phyloP scores from a whole-genome alignment of 2,329 filamentous ascomycete genomes.

The Magnaporthiopsis poae region DNA sequence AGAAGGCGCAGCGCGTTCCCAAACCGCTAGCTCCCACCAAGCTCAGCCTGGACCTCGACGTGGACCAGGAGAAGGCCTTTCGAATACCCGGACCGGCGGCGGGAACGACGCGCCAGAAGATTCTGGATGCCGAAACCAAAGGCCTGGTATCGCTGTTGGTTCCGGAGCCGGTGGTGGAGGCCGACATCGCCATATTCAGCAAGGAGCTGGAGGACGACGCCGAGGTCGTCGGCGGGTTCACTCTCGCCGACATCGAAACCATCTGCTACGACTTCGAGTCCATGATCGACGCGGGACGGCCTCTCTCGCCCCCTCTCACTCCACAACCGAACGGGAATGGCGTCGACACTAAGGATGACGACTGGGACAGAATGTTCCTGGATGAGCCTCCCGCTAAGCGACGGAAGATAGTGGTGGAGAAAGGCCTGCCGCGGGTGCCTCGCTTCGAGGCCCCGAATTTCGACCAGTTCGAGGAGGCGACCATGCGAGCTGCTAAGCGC shows the following conservation, averaged over 20 bases:
- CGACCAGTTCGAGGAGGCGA: slow-evolving; percentile 69
- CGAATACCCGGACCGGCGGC: slow-evolving; percentile 56
- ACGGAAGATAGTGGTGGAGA: slow-evolving; percentile 45
- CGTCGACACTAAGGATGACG: slow-evolving; percentile 41
- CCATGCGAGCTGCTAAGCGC: slow-evolving; percentile 62
- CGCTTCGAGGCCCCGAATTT: slow-evolving; percentile 60
- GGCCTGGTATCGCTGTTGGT: slow-evolving; percentile 33
- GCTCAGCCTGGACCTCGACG: slow-evolving; percentile 72
- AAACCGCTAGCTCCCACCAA: slow-evolving; percentile 80
- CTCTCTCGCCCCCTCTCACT: slow-evolving; percentile 23
- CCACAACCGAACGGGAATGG: slow-evolving; percentile 12
- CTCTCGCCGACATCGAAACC: slow-evolving; percentile 70
- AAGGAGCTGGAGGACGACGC: slow-evolving; percentile 30
- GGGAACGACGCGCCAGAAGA: slow-evolving; percentile 42
- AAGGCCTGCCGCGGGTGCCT: slow-evolving; percentile 46
- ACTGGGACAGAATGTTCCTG: slow-evolving; percentile 54
- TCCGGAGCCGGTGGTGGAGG: slow-evolving; percentile 30
- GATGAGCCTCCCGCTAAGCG: slow-evolving; percentile 48
- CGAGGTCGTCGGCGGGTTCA: slow-evolving; percentile 64
- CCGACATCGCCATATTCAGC: slow-evolving; percentile 33
- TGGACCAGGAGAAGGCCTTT: slow-evolving; percentile 80
- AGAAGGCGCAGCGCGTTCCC: slow-evolving; percentile 67
- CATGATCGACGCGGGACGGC: slow-evolving; percentile 34
- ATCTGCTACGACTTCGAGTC: slow-evolving; percentile 80
- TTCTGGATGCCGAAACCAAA: slow-evolving; percentile 41